These are phyloP conservation scores for Xylariaceae sp. DNA, from an alignment of 2,329 filamentous ascomycete species.

Conservation along the genomic window DNA sequence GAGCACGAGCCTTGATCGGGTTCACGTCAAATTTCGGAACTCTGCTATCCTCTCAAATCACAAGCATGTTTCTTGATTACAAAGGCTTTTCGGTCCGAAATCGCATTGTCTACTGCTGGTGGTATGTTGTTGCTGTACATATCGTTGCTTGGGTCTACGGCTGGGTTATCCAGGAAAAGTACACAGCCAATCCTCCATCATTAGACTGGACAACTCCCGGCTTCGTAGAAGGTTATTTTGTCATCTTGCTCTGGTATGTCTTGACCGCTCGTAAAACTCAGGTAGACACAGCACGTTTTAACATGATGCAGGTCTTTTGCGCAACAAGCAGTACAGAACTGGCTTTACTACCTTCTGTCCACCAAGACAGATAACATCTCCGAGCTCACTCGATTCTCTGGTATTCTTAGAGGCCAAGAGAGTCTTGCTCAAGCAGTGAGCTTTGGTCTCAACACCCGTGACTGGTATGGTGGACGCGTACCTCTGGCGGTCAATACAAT, in stretches of 20 bases:
- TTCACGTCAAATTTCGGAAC: constrained; percentile 67
- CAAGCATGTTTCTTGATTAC: constrained; percentile 20
- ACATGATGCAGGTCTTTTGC: constrained; percentile 32
- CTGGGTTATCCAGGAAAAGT: constrained; percentile 51
- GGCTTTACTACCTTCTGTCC: constrained; percentile 52
- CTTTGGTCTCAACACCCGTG: constrained; percentile 36
- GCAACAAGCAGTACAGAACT: constrained; percentile 51
- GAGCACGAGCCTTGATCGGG: constrained; percentile 65
- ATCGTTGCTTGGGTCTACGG: constrained; percentile 48
- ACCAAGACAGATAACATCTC: constrained; percentile 54
- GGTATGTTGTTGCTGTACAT: constrained; percentile 42
- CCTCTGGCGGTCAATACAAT: constrained; percentile 38
- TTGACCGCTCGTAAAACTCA: background rate
- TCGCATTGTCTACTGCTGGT: constrained; percentile 42
- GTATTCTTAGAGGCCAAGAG: constrained; percentile 38
- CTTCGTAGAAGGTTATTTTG: constrained; percentile 63
- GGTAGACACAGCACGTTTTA: background rate
- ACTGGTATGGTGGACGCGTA: constrained; percentile 37
- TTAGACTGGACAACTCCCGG: constrained; percentile 63
- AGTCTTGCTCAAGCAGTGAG: constrained; percentile 38
- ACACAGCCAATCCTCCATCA: constrained; percentile 46
- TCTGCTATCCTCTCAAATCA: constrained; percentile 60
- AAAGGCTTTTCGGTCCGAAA: constrained; percentile 29
- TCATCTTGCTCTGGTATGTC: constrained; percentile 59
- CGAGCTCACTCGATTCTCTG: constrained; percentile 41